These are phyloP conservation scores for Mentha longifolia DNA, from an alignment of 257 asterid genomes.

Conservation along the genomic window DNA sequence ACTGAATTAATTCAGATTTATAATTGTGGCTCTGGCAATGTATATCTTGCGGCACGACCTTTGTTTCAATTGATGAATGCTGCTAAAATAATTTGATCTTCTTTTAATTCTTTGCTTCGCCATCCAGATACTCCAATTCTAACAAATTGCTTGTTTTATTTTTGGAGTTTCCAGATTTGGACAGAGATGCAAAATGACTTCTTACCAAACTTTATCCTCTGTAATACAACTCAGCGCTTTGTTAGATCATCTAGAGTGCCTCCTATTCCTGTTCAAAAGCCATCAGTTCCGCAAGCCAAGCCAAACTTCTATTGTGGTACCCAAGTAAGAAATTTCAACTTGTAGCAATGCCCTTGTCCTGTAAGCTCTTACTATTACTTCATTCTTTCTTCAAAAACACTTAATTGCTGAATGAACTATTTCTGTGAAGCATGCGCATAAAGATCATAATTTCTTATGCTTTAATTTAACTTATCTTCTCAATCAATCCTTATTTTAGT, in stretches of 20 bases:
- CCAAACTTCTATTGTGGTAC: conserved; percentile 93
- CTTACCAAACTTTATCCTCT: conserved; percentile 88
- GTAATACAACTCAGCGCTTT: conserved; percentile 98
- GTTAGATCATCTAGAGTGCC: conserved; percentile 88
- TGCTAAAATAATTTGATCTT: not conserved
- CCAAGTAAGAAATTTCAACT: conserved; percentile 66
- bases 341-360: conserved; percentile 1
- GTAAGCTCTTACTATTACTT: conserved; percentile 25
- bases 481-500: not conserved
- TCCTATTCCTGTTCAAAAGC: conserved; percentile 81
- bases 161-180: conserved; percentile 74
- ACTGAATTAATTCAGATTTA: not conserved
- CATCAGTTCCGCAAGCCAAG: conserved; percentile 90
- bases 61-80: conserved; percentile 9
- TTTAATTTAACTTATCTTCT: conserved; percentile 2
- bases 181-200: conserved; percentile 98
- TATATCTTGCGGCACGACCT: not conserved
- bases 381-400: not conserved
- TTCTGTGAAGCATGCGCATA: conserved; percentile 2
- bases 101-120: not conserved
- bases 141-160: conserved; percentile 36
- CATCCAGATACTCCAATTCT: conserved; percentile 25
- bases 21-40: not conserved
- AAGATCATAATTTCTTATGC: conserved; percentile 3
- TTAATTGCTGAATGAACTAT: not conserved